Evolutionary conservation across 306 rosid genomes (phyloP).

Genomic region (Herpetospermum pedunculosum): DNA sequence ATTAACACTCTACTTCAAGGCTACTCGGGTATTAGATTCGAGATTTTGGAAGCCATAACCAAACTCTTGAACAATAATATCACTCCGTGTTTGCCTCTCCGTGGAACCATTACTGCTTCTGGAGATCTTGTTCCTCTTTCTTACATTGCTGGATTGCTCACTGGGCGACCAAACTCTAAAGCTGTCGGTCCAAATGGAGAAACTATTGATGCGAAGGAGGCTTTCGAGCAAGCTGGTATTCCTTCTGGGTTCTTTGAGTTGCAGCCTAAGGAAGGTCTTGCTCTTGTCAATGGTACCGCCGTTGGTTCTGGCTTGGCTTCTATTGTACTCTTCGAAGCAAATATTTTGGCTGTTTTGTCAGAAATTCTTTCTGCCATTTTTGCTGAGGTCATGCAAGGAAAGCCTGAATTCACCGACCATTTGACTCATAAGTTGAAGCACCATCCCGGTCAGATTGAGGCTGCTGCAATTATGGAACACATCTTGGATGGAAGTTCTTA

Average conservation of each 20-base stretch:
- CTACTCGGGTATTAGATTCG: slow-evolving; percentile 82
- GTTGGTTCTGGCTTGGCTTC: slow-evolving; percentile 91
- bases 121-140: slow-evolving; percentile 90
- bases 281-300: slow-evolving; percentile 86
- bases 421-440: slow-evolving; percentile 82
- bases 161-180: slow-evolving; percentile 67
- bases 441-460: slow-evolving; percentile 93
- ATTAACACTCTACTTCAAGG: slow-evolving; percentile 93
- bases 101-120: slow-evolving; percentile 75
- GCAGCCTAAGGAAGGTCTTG: slow-evolving; percentile 91
- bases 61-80: slow-evolving; percentile 57
- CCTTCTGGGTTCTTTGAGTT: slow-evolving; percentile 60
- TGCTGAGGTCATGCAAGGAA: slow-evolving; percentile 83
- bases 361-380: slow-evolving; percentile 71
- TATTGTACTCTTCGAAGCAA: slow-evolving; percentile 70
- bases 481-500: slow-evolving; percentile 77
- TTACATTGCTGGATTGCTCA: slow-evolving; percentile 73
- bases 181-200: slow-evolving; percentile 60
- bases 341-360: slow-evolving; percentile 44
- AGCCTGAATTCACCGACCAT: slow-evolving; percentile 86
- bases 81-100: slow-evolving; percentile 72
- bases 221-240: slow-evolving; percentile 43
- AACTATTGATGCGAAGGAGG: slow-evolving; percentile 41
- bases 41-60: slow-evolving; percentile 68
- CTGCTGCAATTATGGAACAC: slow-evolving; percentile 95